These are phyloP conservation scores for Mrakia gelida DNA, from an alignment of 768 basidiomycete species.

Conservation along the genomic window DNA sequence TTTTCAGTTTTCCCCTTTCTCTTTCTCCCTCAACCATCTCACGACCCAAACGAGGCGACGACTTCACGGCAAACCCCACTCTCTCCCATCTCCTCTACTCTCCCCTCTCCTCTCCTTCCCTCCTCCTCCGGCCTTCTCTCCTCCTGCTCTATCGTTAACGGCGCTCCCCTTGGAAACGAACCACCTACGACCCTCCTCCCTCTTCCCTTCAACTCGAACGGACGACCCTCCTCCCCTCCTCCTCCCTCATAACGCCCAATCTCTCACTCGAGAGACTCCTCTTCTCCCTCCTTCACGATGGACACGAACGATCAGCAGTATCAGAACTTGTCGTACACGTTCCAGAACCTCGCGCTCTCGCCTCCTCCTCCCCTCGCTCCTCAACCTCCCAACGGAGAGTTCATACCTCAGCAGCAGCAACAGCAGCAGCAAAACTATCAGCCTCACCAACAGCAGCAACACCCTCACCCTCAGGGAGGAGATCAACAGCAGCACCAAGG, in stretches of 20 bases:
- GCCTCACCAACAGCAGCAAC: conserved; percentile 26
- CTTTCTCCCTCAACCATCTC: conserved; percentile 67
- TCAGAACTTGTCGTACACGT: conserved; percentile 29
- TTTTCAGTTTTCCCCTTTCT: conserved; percentile 38
- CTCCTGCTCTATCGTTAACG: conserved; percentile 2
- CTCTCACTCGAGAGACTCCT: no score
- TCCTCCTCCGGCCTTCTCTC: neutral
- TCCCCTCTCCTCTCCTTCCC: neutral
- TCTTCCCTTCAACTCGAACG: conserved; percentile 27
- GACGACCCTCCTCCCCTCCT: conserved; percentile 25
- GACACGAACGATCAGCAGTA: conserved; percentile 29
- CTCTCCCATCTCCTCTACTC: conserved; percentile 3
- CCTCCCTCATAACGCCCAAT: neutral
- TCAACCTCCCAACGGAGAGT: conserved; percentile 15
- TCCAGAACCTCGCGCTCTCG: conserved; percentile 30
- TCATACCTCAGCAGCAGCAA: conserved; percentile 17
- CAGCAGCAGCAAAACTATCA: conserved; percentile 14
- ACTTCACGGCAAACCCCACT: conserved; percentile 37
- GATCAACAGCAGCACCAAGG: neutral
- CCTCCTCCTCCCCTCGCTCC: conserved; percentile 18
- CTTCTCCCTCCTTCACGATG: conserved; percentile 32
- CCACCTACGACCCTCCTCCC: conserved; percentile 12
- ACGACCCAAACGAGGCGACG: conserved; percentile 53
- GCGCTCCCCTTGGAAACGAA: conserved; percentile 5
- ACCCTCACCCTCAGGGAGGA: neutral